Conservation (phyloP, 1,284 basidiomycete species). For the Puccinia polysora region DNA sequence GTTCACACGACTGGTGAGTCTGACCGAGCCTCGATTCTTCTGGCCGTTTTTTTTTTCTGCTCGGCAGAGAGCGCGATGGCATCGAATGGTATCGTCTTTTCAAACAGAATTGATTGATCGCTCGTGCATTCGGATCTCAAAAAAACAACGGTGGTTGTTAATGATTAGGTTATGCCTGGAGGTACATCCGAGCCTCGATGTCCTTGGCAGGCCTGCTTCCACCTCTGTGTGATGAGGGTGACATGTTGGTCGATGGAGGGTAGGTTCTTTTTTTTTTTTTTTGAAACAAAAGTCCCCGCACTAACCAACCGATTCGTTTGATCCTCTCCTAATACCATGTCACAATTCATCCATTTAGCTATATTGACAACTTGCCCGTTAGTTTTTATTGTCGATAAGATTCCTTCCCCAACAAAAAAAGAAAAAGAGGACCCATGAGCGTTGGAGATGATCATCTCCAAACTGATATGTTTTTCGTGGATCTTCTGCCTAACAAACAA, state of each 20-base stretch:
- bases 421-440: too few relatives aligned
- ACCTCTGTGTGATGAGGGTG: slow-evolving; percentile 89
- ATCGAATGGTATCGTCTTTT: too few relatives aligned
- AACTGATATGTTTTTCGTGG: neutral
- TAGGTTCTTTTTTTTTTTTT: slow-evolving; percentile 45
- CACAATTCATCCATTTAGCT: slow-evolving; percentile 26
- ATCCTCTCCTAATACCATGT: slow-evolving; percentile 67
- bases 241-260: slow-evolving; percentile 56
- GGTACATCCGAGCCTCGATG: slow-evolving; percentile 84
- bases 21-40: too few relatives aligned
- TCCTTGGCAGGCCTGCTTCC: slow-evolving; percentile 90
- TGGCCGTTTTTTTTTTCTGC: neutral
- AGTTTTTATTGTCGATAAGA: slow-evolving; percentile 47
- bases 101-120: too few relatives aligned
- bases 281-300: slow-evolving; percentile 2
- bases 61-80: too few relatives aligned
- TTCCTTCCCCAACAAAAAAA: too few relatives aligned
- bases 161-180: slow-evolving; percentile 51
- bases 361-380: slow-evolving; percentile 86
- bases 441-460: neutral
- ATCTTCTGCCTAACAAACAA: too few relatives aligned
- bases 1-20: slow-evolving; percentile 87
- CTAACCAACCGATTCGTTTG: slow-evolving; percentile 53
- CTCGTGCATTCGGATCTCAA: too few relatives aligned
- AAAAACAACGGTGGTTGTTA: too few relatives aligned